These are phyloP conservation scores for Plasmodium gallinaceum DNA, from an alignment of 169 alveolate species.

Conservation along the genomic window DNA sequence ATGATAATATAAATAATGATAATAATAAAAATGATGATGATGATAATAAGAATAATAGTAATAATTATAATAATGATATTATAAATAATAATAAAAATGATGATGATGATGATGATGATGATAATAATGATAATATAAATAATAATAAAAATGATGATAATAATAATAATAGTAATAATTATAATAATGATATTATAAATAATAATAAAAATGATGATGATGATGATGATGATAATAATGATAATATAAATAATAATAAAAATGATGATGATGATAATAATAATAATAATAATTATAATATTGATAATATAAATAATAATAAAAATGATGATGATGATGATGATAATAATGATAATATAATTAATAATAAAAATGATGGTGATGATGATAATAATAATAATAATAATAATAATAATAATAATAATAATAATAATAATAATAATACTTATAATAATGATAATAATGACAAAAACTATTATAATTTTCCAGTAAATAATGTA, in stretches of 20 bases:
- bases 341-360: background rate
- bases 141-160: background rate
- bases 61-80: background rate
- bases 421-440: background rate
- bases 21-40: background rate
- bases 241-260: no score
- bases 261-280: no score
- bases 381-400: background rate
- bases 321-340: background rate
- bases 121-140: background rate
- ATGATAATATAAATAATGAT: background rate
- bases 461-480: no score
- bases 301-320: background rate
- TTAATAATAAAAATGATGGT: background rate
- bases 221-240: no score
- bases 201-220: background rate
- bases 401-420: background rate
- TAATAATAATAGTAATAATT: background rate
- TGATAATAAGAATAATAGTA: background rate
- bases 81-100: background rate
- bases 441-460: background rate
- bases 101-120: background rate
- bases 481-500: no score
- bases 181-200: background rate
- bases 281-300: background rate